Conservation (phyloP, 345 rosid species). For the Aegle marmelos region DNA sequence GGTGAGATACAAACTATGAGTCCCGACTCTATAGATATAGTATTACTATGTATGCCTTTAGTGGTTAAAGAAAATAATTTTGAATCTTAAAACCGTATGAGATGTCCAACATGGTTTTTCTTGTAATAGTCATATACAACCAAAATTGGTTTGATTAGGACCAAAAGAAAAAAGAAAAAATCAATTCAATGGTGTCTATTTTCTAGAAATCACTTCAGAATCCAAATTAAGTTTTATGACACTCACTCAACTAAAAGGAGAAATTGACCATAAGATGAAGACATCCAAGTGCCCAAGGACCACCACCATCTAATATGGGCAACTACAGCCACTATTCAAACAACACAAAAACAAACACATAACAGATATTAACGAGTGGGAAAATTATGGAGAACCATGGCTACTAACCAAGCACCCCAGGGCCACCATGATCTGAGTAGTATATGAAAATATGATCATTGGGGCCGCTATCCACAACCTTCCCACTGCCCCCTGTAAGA, state of each 20-base stretch:
- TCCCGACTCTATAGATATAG: too few relatives aligned
- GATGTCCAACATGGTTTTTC: not conserved
- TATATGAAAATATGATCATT: constrained; percentile 88
- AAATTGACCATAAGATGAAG: not conserved
- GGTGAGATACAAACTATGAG: not conserved
- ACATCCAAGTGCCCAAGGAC: not conserved
- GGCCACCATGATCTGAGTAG: constrained; percentile 92
- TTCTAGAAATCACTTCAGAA: not conserved
- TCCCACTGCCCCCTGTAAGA: constrained; percentile 81
- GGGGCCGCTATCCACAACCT: constrained; percentile 90
- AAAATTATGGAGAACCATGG: not conserved
- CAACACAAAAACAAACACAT: not conserved
- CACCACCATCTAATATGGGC: not conserved
- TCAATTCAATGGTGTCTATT: not conserved
- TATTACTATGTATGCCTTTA: too few relatives aligned
- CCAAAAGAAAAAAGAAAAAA: too few relatives aligned
- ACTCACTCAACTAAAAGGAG: not conserved
- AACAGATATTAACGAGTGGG: not conserved
- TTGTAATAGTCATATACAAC: not conserved
- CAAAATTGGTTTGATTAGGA: too few relatives aligned
- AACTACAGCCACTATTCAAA: not conserved
- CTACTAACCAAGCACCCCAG: constrained; percentile 88
- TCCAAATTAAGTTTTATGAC: not conserved
- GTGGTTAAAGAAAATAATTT: not conserved
- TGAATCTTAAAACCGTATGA: not conserved